A percentile compares a stretch with the other conserved stretches of the same genome.
These are phyloP conservation scores for Penicillium bovifimosum DNA, from an alignment of 495 filamentous ascomycete species.

Conservation along the genomic window DNA sequence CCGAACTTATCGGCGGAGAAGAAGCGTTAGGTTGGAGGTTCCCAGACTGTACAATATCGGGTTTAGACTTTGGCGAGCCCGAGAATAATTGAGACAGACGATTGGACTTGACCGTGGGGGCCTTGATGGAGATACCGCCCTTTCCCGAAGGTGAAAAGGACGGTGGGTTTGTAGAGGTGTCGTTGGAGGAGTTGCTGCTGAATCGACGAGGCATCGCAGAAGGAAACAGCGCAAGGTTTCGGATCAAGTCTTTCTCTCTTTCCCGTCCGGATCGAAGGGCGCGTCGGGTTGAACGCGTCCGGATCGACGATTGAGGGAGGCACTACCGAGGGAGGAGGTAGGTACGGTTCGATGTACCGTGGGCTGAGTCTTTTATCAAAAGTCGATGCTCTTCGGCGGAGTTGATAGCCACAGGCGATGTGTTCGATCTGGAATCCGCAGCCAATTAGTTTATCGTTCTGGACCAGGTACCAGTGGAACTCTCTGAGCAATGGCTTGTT, in stretches of 20 bases:
- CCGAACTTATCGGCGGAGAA: conserved; percentile 60
- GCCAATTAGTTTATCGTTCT: conserved; percentile 8
- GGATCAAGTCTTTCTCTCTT: conserved; percentile 11
- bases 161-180: conserved; percentile 38
- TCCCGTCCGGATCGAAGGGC: conserved; percentile 14
- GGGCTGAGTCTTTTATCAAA: background rate
- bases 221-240: conserved; percentile 27
- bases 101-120: conserved; percentile 61
- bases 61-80: conserved; percentile 51
- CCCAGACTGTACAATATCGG: conserved; percentile 47
- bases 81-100: conserved; percentile 55
- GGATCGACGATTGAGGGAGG: conserved; percentile 18
- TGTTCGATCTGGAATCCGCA: background rate
- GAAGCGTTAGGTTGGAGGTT: conserved; percentile 48
- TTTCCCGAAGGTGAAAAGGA: conserved; percentile 46
- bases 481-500: background rate
- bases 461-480: background rate
- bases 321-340: conserved; percentile 11
- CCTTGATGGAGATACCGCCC: conserved; percentile 40
- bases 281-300: conserved; percentile 12
- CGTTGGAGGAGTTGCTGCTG: conserved; percentile 44
- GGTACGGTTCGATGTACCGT: background rate
- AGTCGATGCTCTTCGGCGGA: background rate
- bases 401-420: conserved; percentile 8
- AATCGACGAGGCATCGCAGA: conserved; percentile 54